Evolutionary conservation across 2,329 filamentous ascomycete genomes (phyloP), one percentile per base, ranked within the genome.

Genomic region (Trichothecium roseum): DNA sequence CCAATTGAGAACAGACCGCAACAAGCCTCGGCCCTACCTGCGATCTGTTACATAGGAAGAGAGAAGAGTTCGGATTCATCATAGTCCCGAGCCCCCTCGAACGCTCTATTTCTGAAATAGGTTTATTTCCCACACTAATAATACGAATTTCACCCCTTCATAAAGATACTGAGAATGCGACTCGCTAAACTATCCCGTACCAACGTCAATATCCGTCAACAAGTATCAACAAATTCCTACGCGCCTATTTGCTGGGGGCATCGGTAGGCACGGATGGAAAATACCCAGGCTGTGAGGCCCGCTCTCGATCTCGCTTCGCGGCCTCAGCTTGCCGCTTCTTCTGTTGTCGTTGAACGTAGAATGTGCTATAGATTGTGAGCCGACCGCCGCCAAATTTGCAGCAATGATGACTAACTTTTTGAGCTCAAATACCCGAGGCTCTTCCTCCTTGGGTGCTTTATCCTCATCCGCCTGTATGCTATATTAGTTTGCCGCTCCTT

Each of bases 221-320:
- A n/a, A n/a, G n/a, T n/a, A n/a, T n/a, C n/a, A n/a, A n/a, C n/a
- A n/a, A n/a, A n/a, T n/a, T n/a, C n/a, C n/a, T n/a, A n/a, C 20
- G 20, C 20, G 10, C 20, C 20, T 24, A 53, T 40, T 45, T 49
- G 40, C 53, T 57, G 1, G 69, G 71, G 7, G 63, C 50, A 28
- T 72, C 72, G 35, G 74, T 82, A 3, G 89, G 89, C 1, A 91
- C 86, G 29, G 84, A 82, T 2, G 91, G 91, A 51, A 96, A 96
- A 40, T 82, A 74, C 18, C 70, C 74, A 2, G 86, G 84, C 51
- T 87, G 81, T 42, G 75, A 80, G 40, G 94, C 57, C 30, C 86
- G 75, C 55, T 95, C 85, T 30, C 80, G 76, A 50, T 89, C 91
- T 35, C 83, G 70, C 57, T 79, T 93, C 9, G 86, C 82, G 4